Evolutionary conservation across 2,329 filamentous ascomycete genomes (phyloP).

Genomic region (Clarireedia homoeocarpa): DNA sequence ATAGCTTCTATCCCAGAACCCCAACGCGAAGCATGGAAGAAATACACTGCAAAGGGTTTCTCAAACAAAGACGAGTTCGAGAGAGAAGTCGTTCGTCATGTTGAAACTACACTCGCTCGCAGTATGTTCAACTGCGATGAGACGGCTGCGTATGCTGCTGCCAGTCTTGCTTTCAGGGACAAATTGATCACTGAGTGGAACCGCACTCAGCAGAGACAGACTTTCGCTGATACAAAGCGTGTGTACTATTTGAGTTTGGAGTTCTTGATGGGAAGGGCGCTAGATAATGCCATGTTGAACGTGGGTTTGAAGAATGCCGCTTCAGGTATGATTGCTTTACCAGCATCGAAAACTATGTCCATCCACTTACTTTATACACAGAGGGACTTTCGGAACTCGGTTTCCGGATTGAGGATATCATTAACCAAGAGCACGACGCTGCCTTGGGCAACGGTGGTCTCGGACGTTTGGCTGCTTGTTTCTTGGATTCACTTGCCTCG

Average conservation of each 20-base stretch:
- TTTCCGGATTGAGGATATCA: conserved; percentile 94
- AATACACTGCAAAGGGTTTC: conserved; percentile 59
- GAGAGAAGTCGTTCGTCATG: conserved; percentile 81
- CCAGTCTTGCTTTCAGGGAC: conserved; percentile 86
- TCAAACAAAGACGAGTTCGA: conserved; percentile 75
- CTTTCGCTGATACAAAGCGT: conserved; percentile 81
- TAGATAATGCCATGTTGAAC: conserved; percentile 99
- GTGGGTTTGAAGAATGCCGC: conserved; percentile 80
- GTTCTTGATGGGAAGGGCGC: conserved; percentile 91
- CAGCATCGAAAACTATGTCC: conserved; percentile 55
- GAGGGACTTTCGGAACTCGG: conserved; percentile 83
- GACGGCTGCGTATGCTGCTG: conserved; percentile 81
- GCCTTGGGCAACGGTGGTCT: conserved; percentile 94
- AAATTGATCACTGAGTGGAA: conserved; percentile 95
- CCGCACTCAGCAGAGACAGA: conserved; percentile 94
- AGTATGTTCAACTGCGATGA: conserved; percentile 99
- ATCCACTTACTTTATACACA: conserved; percentile 31
- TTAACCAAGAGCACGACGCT: conserved; percentile 90
- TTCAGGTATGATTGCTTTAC: conserved; percentile 47
- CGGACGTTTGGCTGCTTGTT: conserved; percentile 89
- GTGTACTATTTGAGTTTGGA: conserved; percentile 97
- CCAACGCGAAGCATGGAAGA: conserved; percentile 72
- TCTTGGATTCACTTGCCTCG: conserved; percentile 90
- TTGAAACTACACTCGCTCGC: conserved; percentile 91
- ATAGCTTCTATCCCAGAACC: conserved; percentile 75